Conservation (phyloP, 1,284 basidiomycete genomes). For the Lentinula novae-zelandiae region DNA sequence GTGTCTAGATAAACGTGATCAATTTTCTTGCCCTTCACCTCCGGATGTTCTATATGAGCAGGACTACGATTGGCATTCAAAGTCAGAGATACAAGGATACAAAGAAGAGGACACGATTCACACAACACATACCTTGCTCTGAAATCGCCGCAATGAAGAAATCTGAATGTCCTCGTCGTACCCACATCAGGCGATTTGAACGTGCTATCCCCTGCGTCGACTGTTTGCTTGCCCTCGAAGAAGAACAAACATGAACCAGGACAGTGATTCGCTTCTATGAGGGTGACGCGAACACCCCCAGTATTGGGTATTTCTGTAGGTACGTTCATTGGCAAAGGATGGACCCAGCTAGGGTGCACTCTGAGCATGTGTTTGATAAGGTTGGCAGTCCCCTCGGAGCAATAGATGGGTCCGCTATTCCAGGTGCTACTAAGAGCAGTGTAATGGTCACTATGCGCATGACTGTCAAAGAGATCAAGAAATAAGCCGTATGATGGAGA, state of each 20-base stretch:
- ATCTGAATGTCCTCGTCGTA: slow-evolving; percentile 71
- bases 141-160: slow-evolving; percentile 96
- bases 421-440: slow-evolving; percentile 86
- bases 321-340: slow-evolving; percentile 79
- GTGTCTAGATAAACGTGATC: slow-evolving; percentile 95
- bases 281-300: slow-evolving; percentile 84
- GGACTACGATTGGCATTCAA: slow-evolving; percentile 38
- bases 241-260: slow-evolving; percentile 94
- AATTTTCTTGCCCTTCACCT: slow-evolving; percentile 72
- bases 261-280: slow-evolving; percentile 98
- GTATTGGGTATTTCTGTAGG: slow-evolving; percentile 77
- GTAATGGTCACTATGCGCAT: slow-evolving; percentile 94
- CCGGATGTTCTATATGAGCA: slow-evolving; percentile 78
- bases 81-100: not conserved
- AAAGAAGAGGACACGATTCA: not conserved
- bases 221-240: slow-evolving; percentile 89
- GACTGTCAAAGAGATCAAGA: slow-evolving; percentile 40
- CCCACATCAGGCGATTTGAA: slow-evolving; percentile 74
- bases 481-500: slow-evolving; percentile 6
- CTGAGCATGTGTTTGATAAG: slow-evolving; percentile 87
- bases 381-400: slow-evolving; percentile 88
- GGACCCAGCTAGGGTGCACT: slow-evolving; percentile 86
- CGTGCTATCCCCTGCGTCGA: slow-evolving; percentile 79
- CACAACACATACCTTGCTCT: slow-evolving; percentile 49
- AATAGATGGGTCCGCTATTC: slow-evolving; percentile 93